Conservation (phyloP, 2,329 filamentous ascomycete genomes). For the Venturia oleaginea region DNA sequence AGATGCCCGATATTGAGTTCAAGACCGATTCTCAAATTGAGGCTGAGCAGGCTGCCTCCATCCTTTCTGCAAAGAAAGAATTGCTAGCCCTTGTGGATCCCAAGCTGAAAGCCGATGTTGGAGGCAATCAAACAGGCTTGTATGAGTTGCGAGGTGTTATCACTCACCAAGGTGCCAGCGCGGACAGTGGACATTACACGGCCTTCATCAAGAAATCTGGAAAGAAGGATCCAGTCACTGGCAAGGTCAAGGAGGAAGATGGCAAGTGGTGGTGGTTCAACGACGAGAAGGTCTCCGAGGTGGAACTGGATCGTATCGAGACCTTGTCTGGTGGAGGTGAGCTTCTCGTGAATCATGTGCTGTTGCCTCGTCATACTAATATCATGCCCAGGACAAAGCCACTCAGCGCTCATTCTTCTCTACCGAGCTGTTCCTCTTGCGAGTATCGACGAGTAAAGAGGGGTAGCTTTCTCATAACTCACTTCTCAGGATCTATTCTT, state of each 20-base stretch:
- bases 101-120: conserved; percentile 64
- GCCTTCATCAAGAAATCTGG: conserved; percentile 92
- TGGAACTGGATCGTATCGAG: conserved; percentile 83
- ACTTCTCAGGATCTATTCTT: not conserved
- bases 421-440: conserved; percentile 68
- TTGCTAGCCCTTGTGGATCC: conserved; percentile 68
- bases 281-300: conserved; percentile 92
- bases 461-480: not conserved
- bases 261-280: conserved; percentile 99
- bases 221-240: conserved; percentile 61
- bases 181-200: conserved; percentile 97
- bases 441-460: conserved; percentile 39
- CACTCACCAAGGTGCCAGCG: conserved; percentile 92
- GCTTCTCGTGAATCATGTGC: conserved; percentile 20
- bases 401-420: conserved; percentile 72
- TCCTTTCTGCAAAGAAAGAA: conserved; percentile 79
- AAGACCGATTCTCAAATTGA: conserved; percentile 94
- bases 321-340: conserved; percentile 77
- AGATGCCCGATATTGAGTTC: conserved; percentile 64
- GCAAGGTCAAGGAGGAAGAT: conserved; percentile 71
- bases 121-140: conserved; percentile 85
- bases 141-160: conserved; percentile 93
- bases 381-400: conserved; percentile 50
- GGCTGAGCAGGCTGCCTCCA: conserved; percentile 66
- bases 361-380: not conserved